These are phyloP conservation scores for Irpex sp. DNA, from an alignment of 1,284 basidiomycete genomes.

Conservation along the genomic window DNA sequence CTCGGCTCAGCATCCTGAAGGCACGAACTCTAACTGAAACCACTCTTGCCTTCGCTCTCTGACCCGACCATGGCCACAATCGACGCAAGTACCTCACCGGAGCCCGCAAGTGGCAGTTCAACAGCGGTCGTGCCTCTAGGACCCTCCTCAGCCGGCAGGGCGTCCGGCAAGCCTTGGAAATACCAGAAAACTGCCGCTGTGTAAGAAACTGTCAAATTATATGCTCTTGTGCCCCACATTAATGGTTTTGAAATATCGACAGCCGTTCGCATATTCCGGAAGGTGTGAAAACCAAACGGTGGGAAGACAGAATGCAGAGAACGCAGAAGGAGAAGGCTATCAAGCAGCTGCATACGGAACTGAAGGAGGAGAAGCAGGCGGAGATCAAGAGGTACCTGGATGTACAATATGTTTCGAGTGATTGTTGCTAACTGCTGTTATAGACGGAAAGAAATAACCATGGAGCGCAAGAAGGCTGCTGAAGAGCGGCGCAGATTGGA, in stretches of 20 bases:
- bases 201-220: slow-evolving; percentile 33
- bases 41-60: neutral
- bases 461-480: slow-evolving; percentile 64
- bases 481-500: slow-evolving; percentile 70
- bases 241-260: slow-evolving; percentile 3
- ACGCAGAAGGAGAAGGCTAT: slow-evolving; percentile 61
- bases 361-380: slow-evolving; percentile 72
- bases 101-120: neutral
- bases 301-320: slow-evolving; percentile 67
- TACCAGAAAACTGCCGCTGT: slow-evolving; percentile 54
- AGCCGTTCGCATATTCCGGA: slow-evolving; percentile 68
- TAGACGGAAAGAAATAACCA: slow-evolving; percentile 64
- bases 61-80: neutral
- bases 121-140: slow-evolving; percentile 34
- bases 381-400: slow-evolving; percentile 54
- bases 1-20: neutral
- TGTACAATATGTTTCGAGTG: neutral
- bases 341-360: slow-evolving; percentile 67
- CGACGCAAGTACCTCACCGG: neutral
- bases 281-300: slow-evolving; percentile 62
- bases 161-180: slow-evolving; percentile 72
- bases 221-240: slow-evolving; percentile 3
- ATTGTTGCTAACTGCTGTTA: neutral
- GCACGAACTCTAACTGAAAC: neutral
- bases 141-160: slow-evolving; percentile 54